Evolutionary conservation across 23 red algal species (phyloP), one percentile per base, ranked within the genome.

Genomic region (Agarophyton chilense): DNA sequence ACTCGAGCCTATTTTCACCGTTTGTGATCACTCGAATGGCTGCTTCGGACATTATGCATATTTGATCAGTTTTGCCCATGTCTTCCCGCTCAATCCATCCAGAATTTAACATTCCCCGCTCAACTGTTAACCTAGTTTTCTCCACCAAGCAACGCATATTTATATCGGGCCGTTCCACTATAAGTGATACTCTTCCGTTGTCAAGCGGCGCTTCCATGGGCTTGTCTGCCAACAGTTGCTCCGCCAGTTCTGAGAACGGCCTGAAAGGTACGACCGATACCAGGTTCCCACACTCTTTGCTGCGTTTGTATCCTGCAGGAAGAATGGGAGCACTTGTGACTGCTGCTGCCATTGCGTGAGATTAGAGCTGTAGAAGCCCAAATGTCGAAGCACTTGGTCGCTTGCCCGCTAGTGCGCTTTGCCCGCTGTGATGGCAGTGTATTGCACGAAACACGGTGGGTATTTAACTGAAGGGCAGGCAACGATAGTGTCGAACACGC

Each of bases 11-110:
- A 42, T 89, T 24, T 12, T 89, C 84, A 1, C 84, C 34, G 28
- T 57, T 40, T 3, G 68, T 61, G 70, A 89, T 78, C 28, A 70
- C 84, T 24, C 84, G 84, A 4, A 89, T 89, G 52, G 54, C 84
- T 2, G 67, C 84, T 11, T 52, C 63, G 24, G 68, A 76, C 84
- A 89, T 89, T 29, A 89, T 70, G 40, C 84, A 89, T 19, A 89
- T 78, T 42, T 89, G 84, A 42, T 89, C 70, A 18, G 21, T 58
- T 3, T 39, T 76, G 0, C 67, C 68, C 18, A 29, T 14, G 32
- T 78, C 40, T 4, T 65, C 44, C 8, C 21, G 32, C 58, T 78
- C 67, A 17, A 50, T 53, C 84, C 84, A 89, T 10, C 84, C 84
- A 1, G 84, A 89, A 24, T 50, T 67, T 9, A 11, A 10, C 68